These are phyloP conservation scores for Salix purpurea DNA, from an alignment of 345 rosid genomes.

Conservation along the genomic window DNA sequence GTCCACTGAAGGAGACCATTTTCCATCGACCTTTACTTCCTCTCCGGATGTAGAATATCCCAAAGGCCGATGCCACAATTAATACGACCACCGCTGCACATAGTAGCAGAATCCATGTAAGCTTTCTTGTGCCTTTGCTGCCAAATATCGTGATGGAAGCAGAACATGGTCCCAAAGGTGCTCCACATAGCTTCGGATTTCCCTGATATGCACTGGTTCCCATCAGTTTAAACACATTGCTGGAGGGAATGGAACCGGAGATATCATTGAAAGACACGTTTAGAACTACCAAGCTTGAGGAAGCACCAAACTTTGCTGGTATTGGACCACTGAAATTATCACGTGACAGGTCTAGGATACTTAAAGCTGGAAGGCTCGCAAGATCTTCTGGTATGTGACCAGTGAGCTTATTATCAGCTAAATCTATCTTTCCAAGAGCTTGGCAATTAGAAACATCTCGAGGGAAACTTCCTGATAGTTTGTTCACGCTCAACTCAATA, in stretches of 20 bases:
- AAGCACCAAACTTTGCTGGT: constrained; percentile 45
- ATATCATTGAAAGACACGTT: constrained; percentile 65
- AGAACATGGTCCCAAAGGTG: constrained; percentile 59
- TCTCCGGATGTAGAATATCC: constrained; percentile 43
- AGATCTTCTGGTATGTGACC: constrained; percentile 58
- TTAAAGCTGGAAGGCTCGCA: constrained; percentile 47
- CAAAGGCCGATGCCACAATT: constrained; percentile 44
- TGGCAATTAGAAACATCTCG: constrained; percentile 51
- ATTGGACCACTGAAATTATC: constrained; percentile 64
- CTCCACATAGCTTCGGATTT: constrained; percentile 70
- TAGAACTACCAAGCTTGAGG: constrained; percentile 40
- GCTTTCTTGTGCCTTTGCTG: constrained; percentile 51
- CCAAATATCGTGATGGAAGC: constrained; percentile 39
- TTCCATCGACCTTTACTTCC: constrained; percentile 66
- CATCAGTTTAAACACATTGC: constrained; percentile 51
- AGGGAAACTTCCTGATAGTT: constrained; percentile 49
- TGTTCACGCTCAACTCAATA: constrained; percentile 60
- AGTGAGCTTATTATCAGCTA: constrained; percentile 48
- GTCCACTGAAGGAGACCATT: constrained; percentile 67
- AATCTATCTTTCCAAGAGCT: constrained; percentile 48
- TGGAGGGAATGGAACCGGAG: constrained; percentile 61
- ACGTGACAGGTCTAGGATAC: constrained; percentile 56
- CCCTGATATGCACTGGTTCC: constrained; percentile 59
- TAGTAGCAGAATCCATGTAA: constrained; percentile 48
- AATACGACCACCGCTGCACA: constrained; percentile 40